phyloP scores from a whole-genome alignment of 495 filamentous ascomycete genomes.

The Neurospora sp. region DNA sequence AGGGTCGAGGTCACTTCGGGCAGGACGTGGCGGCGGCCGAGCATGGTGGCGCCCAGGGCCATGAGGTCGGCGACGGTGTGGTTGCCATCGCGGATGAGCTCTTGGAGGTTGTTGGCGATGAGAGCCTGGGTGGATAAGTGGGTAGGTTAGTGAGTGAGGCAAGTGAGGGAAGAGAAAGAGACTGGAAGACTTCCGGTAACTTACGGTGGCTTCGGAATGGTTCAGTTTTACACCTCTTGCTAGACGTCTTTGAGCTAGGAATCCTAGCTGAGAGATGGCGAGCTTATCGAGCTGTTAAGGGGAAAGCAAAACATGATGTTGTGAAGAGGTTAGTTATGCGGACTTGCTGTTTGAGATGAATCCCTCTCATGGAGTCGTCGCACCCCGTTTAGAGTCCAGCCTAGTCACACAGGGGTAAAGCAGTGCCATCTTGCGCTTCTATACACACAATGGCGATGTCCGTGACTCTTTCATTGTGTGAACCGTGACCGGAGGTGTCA shows the following conservation, averaged over 20 bases:
- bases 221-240: slow-evolving; percentile 85
- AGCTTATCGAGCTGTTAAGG: slow-evolving; percentile 82
- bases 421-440: neutral
- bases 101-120: slow-evolving; percentile 84
- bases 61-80: slow-evolving; percentile 91
- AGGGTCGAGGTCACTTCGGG: slow-evolving; percentile 71
- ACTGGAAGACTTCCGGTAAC: slow-evolving; percentile 16
- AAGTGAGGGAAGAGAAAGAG: neutral
- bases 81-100: slow-evolving; percentile 94
- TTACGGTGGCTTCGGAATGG: slow-evolving; percentile 80
- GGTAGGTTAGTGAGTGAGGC: slow-evolving; percentile 5
- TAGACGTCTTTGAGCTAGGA: slow-evolving; percentile 79
- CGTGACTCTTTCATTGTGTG: neutral
- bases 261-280: slow-evolving; percentile 78
- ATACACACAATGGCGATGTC: neutral
- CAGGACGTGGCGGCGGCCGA: slow-evolving; percentile 87
- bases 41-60: slow-evolving; percentile 80
- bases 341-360: neutral
- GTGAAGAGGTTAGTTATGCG: slow-evolving; percentile 2
- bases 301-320: slow-evolving; percentile 2
- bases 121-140: slow-evolving; percentile 51
- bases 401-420: neutral
- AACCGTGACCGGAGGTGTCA: neutral
- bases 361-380: neutral
- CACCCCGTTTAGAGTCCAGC: neutral